Evolutionary conservation across 2,329 filamentous ascomycete species (phyloP), one percentile per base, ranked within the genome.

Genomic region (Aspergillus carbonarius): DNA sequence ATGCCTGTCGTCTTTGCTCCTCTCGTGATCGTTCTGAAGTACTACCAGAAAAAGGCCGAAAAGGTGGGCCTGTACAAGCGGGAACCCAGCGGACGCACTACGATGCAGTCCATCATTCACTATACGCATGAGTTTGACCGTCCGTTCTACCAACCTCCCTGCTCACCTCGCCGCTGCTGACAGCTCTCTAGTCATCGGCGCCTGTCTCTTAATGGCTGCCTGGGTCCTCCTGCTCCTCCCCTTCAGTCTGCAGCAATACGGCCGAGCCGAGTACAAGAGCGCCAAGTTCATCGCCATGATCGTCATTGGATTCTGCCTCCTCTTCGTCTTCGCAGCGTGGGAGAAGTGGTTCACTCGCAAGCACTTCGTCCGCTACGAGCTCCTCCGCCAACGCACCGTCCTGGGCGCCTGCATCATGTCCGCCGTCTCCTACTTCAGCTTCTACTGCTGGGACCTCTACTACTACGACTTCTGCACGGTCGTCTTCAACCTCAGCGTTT

Each of bases 121-220:
- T 88, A 88, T 70, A 68, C 79, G n/a, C 75, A 83, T 47, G 83
- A 90, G 64, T 87, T 90, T 60, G 88, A 91, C 68, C 66, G 80
- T 81, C 67, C 82, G 39, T 72, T 79, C 10, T 58, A 77, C 76
- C 1, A 23, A 82, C n/a, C 65, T n/a, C n/a, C n/a, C n/a, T n/a
- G n/a, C n/a, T n/a, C n/a, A n/a, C n/a, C n/a, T n/a, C n/a, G n/a
- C n/a, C n/a, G n/a, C n/a, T n/a, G n/a, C n/a, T n/a, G n/a, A n/a
- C n/a, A n/a, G n/a, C n/a, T 27, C 30, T n/a, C 4, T 13, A 69
- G 66, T 70, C 5, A 52, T 70, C 20, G 68, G 68, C 7, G 66
- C 61, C 10, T 50, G 60, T 13, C 35, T 61, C 1, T 76, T 89
- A 37, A 82, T 82, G 48, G 78, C 76, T 1, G 87, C 85, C 0